phyloP scores from a whole-genome alignment of 2,329 filamentous ascomycete species.

The Cladosporium sp. region DNA sequence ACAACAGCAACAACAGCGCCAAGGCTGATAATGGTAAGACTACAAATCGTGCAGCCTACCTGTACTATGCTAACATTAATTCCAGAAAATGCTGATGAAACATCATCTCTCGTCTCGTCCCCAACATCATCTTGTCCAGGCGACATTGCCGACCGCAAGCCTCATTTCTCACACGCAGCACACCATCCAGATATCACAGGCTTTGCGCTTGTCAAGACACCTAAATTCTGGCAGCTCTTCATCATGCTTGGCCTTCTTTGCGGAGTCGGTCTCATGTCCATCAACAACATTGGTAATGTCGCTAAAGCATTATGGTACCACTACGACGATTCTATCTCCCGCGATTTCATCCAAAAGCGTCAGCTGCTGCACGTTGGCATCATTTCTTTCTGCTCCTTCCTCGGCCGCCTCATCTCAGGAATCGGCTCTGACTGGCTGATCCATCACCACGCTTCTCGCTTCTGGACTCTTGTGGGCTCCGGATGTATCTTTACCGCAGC shows the following conservation, averaged over 20 bases:
- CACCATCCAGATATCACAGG: conserved; percentile 91
- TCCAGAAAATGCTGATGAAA: conserved; percentile 63
- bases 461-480: conserved; percentile 86
- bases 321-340: conserved; percentile 70
- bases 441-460: conserved; percentile 75
- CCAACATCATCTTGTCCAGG: conserved; percentile 52
- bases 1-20: conserved; percentile 17
- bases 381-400: conserved; percentile 83
- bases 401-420: conserved; percentile 71
- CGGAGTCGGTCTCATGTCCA: conserved; percentile 95
- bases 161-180: conserved; percentile 53
- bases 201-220: conserved; percentile 65
- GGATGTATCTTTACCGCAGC: conserved; percentile 75
- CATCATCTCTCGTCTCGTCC: conserved; percentile 73
- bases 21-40: conserved; percentile 64
- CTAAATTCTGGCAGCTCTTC: conserved; percentile 92
- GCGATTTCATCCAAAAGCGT: conserved; percentile 73
- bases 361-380: conserved; percentile 94
- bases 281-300: conserved; percentile 97
- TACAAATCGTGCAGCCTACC: not conserved
- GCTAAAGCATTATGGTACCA: conserved; percentile 82
- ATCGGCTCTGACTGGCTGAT: conserved; percentile 90
- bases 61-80: not conserved
- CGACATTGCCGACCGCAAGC: conserved; percentile 49
- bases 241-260: conserved; percentile 84